Conservation (phyloP, 1,284 basidiomycete genomes). For the Ceratobasidium theobromae region DNA sequence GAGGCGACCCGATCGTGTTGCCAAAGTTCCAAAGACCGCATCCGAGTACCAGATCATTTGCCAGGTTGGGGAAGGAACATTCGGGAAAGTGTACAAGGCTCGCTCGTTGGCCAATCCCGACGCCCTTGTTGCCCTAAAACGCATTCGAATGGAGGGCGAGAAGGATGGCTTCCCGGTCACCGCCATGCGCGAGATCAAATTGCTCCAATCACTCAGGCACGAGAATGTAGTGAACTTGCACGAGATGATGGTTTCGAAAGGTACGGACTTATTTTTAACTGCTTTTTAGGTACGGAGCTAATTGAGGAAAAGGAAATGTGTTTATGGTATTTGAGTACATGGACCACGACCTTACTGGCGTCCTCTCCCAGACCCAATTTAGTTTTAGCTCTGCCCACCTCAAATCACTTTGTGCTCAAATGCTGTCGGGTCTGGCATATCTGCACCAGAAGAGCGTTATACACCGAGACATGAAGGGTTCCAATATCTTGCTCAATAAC, state of each 20-base stretch:
- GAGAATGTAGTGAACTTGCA: constrained; percentile 85
- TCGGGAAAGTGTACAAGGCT: constrained; percentile 99
- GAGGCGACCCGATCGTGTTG: not conserved
- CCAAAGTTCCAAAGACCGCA: constrained; percentile 39
- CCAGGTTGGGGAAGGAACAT: constrained; percentile 98
- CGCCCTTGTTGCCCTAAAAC: constrained; percentile 86
- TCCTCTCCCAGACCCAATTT: constrained; percentile 89
- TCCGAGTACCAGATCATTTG: constrained; percentile 85
- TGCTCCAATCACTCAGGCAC: constrained; percentile 89
- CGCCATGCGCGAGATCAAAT: constrained; percentile 98
- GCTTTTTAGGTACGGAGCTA: constrained; percentile 5
- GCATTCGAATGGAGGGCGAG: constrained; percentile 97
- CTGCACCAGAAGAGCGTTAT: constrained; percentile 94
- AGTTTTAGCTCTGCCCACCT: constrained; percentile 82
- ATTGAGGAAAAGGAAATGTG: constrained; percentile 69
- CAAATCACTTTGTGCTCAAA: constrained; percentile 93
- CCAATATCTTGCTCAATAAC: constrained; percentile 95
- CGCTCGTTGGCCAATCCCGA: constrained; percentile 72
- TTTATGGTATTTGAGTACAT: constrained; percentile 99
- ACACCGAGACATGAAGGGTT: constrained; percentile 98
- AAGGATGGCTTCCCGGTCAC: constrained; percentile 98
- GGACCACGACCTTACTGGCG: constrained; percentile 97
- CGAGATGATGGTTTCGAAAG: constrained; percentile 98
- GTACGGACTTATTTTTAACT: constrained; percentile 50
- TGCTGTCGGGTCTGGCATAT: constrained; percentile 91